These are phyloP conservation scores for Nakataea oryzae DNA, from an alignment of 2,329 filamentous ascomycete species.

Conservation along the genomic window DNA sequence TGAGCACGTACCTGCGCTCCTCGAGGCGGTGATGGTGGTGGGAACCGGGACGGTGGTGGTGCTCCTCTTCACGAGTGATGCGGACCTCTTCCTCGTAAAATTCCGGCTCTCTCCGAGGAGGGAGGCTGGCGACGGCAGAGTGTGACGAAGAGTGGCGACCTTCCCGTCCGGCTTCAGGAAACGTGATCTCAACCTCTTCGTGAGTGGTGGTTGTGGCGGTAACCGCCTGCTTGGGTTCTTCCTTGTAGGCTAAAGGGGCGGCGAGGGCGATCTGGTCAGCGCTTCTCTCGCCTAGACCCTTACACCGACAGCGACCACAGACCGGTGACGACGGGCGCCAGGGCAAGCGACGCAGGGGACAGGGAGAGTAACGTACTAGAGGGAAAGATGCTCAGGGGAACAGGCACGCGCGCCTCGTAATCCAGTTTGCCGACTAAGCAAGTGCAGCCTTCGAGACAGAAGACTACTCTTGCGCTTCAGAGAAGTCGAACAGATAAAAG, in stretches of 20 bases:
- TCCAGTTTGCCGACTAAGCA: conserved; percentile 91
- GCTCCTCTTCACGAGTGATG: conserved; percentile 70
- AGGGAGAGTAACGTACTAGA: conserved; percentile 55
- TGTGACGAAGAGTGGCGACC: conserved; percentile 83
- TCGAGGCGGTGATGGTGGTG: conserved; percentile 43
- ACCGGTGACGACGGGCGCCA: too few relatives aligned
- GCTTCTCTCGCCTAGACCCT: conserved; percentile 26
- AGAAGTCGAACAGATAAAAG: conserved; percentile 24
- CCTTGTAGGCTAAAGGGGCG: neutral
- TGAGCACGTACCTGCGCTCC: conserved; percentile 35
- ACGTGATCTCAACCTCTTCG: conserved; percentile 83
- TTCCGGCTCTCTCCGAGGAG: conserved; percentile 49
- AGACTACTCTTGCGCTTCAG: conserved; percentile 39
- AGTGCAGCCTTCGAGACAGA: conserved; percentile 43
- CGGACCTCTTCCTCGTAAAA: conserved; percentile 75
- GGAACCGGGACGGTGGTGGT: conserved; percentile 60
- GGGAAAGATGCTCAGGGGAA: conserved; percentile 99
- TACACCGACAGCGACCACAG: neutral
- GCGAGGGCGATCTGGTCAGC: conserved; percentile 36
- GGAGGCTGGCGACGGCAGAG: conserved; percentile 49
- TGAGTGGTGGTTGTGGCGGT: conserved; percentile 49
- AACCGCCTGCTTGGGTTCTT: conserved; percentile 19
- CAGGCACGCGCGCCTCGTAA: conserved; percentile 99
- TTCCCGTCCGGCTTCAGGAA: conserved; percentile 92
- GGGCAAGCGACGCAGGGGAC: neutral